Evolutionary conservation across 106 monocot species (phyloP), one percentile per base, ranked within the genome.

Genomic region (Platanthera guangdongensis): DNA sequence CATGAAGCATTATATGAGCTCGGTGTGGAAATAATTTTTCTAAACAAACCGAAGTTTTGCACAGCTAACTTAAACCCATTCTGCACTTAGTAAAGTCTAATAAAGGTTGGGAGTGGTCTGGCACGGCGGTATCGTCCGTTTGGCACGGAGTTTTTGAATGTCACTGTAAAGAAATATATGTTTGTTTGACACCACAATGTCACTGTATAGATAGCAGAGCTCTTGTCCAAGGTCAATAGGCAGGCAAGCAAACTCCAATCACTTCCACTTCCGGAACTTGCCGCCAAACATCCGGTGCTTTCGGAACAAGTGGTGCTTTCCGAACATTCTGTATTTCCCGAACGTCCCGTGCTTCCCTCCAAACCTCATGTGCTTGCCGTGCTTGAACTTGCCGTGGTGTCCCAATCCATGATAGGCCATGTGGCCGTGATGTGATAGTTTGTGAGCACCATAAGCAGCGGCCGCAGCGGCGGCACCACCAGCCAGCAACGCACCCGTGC

Each of bases 391-490:
- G 3, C 86, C 86, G 71, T 81, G 83, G 74, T 78, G 86, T 59
- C 82, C 82, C 8, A 65, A 75, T 13, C 75, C 82, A 22, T 87
- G 64, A 83, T 79, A 76, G 71, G 51, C 71, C 30, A 82, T 78
- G 19, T 85, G 77, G 5, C 77, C 81, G 32, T 28, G 28, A 63
- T 89, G 92, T 3, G 87, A n/a, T 52, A 92, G 22, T 6, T 92
- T 87, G 80, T 92, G 92, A 8, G 73, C 82, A 47, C 92, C 92
- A 73, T 92, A 92, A 73, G 85, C 85, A 50, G 86, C 83, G 1
- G 91, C 88, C 10, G 91, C 91, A 9, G 87, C 92, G 16, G 89
- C 92, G 28, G 83, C 92, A 72, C 92, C 92, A 10, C 92, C 92
- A 28, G 89, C 92, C 63, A 89, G 49, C 78, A 92, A 21, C 22